Base-by-base conservation (phyloP, 2,329 filamentous ascomycete species). In the Blumeria hordei region DNA sequence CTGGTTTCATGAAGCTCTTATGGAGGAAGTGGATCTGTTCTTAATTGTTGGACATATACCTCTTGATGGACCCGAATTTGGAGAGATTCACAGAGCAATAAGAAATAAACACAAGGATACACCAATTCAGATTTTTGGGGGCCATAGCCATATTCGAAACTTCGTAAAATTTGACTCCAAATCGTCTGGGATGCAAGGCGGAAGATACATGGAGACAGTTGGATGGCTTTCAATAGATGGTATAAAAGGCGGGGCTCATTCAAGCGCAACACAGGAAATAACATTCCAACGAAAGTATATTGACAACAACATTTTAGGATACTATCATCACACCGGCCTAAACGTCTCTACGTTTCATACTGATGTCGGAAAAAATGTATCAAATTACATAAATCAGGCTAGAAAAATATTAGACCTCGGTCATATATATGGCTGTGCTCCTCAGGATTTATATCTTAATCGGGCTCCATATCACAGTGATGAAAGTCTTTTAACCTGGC, bases 181-280 rank as follows among this genome's bases (percentile, higher is more conserved):
- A 55, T 79, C 88, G 0, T 81, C 84, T 58, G 88, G 82, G 0
- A 71, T 96, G 5, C 88, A 88, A 43, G 92, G 85, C 61, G 90
- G 90, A 3, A 77, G 90, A 0, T 96, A 95, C 67, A 83, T 95
- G 72, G 90, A 96, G 70, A 95, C 90, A 0, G 81, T 96, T 53
- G 90, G 90, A 1, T 96, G 92, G 75, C 80, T 92, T 76, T 94
- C 88, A 0, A 79, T 95, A 49, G 75, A 82, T 56, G 86, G 86
- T 9, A 61, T 66, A 5, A 59, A 58, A n/a, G 57, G 56, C n/a
- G 62, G 60, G 33, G 59, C 57, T 9, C 59, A 66, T 3, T 66
- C 67, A 0, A 64, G 33, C 11, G 8, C 35, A 7, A 6, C 18
- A 18, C 32, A 36, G 10, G 28, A 64, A 5, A 69, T 79, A 45